These are phyloP conservation scores for Tolypocladium tropicale DNA, from an alignment of 2,329 filamentous ascomycete species.

Conservation along the genomic window DNA sequence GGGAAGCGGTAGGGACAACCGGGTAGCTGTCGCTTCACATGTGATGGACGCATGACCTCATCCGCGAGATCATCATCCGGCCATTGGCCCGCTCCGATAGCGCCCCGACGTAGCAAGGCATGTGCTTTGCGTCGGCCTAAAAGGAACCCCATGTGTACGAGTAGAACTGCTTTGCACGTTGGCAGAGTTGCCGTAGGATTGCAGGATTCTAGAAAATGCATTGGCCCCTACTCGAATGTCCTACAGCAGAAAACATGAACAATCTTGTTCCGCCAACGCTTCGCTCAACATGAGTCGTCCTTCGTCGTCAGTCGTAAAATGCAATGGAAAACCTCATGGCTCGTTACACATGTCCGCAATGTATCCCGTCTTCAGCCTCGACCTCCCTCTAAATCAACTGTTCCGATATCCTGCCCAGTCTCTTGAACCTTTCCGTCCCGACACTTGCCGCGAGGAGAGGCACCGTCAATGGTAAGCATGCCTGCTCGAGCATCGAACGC, in stretches of 20 bases:
- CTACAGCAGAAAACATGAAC: not conserved
- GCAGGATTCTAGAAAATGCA: not conserved
- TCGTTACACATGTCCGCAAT: not conserved
- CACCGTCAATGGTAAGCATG: not conserved
- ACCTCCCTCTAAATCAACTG: not conserved
- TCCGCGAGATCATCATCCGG: not conserved
- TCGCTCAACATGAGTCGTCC: not conserved
- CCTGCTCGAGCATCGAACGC: not conserved
- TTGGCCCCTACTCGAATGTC: not conserved
- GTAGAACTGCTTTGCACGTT: not conserved
- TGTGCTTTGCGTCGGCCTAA: not conserved
- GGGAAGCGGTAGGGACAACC: not conserved
- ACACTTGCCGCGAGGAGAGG: not conserved
- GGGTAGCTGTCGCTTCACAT: not conserved
- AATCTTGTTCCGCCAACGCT: not conserved
- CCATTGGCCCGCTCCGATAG: not conserved
- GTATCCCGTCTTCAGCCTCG: not conserved
- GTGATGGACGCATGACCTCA: not conserved
- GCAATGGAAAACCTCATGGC: not conserved
- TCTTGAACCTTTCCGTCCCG: not conserved
- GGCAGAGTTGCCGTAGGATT: not conserved
- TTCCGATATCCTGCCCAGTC: not conserved
- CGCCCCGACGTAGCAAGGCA: not conserved
- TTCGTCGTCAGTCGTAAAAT: not conserved
- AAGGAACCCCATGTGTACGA: not conserved